Evolutionary conservation across 2,329 filamentous ascomycete genomes (phyloP), one percentile per base, ranked within the genome.

Genomic region (Nectriaceae sp.): DNA sequence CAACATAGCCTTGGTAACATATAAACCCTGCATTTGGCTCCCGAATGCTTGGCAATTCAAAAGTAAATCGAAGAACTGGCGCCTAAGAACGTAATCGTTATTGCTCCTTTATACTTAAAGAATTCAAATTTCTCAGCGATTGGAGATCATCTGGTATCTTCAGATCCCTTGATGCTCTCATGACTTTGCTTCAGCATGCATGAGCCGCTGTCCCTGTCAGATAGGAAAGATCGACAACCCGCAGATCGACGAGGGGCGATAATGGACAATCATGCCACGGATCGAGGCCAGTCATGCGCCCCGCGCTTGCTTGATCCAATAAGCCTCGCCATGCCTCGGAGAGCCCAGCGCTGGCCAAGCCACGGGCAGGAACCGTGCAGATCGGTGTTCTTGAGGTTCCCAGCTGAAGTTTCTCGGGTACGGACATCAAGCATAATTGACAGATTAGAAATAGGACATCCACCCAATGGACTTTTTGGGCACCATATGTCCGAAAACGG

Each of bases 281-380:
- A 41, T 46, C 46, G 26, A 52, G 55, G 55, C 51, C 44, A 46
- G 38, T 33, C 41, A 56, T 59, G 50, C 50, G 46, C 41, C 44
- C 42, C 55, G 55, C 55, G 55, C 55, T 56, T 59, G 39, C 31
- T 37, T 47, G 24, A 5, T 42, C 55, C 55, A 58, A 58, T 59
- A 36, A 54, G 38, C 38, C 46, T 40, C 38, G 13, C 21, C 22
- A 40, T 45, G 22, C 37, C 11, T 11, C 11, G 16, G 33, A 18
- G 10, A 18, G 33, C 33, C 33, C 24, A 45, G 20, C 26, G 36
- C 35, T 42, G 37, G 31, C 42, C n/a, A 46, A 49, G 40, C 44
- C 40, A 54, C 58, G 55, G 51, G 36, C 40, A 51, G 31, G 43
- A 54, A 44, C 52, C 50, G 50, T 43, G 40, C 55, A 56, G 55